Conservation (phyloP, 2,329 filamentous ascomycete species). For the Clonostachys chloroleuca region DNA sequence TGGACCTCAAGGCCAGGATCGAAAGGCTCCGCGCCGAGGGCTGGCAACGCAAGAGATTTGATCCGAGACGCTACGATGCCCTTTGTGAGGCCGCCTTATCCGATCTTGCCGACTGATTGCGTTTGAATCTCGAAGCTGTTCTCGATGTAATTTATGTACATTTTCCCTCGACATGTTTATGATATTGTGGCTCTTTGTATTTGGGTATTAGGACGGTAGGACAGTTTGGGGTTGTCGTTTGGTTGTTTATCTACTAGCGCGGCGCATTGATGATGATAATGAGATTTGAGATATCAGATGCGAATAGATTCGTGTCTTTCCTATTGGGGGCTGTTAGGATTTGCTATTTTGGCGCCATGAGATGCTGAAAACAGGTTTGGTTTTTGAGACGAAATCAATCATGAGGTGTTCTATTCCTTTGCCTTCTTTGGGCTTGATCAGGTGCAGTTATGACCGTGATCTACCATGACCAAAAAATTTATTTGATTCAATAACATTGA, state of each 20-base stretch:
- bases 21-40: constrained; percentile 48
- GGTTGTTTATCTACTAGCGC: too few relatives aligned
- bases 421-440: too few relatives aligned
- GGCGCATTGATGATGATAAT: too few relatives aligned
- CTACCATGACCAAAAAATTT: too few relatives aligned
- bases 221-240: too few relatives aligned
- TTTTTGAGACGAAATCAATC: too few relatives aligned
- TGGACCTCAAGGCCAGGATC: constrained; percentile 46
- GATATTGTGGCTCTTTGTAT: not conserved
- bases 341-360: not conserved
- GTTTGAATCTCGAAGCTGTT: too few relatives aligned
- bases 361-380: not conserved
- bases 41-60: constrained; percentile 53
- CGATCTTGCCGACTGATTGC: constrained; percentile 30
- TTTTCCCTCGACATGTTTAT: not conserved
- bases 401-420: too few relatives aligned
- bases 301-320: not conserved
- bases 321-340: not conserved
- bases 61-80: constrained; percentile 45
- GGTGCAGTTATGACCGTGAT: too few relatives aligned
- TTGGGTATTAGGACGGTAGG: not conserved
- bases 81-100: constrained; percentile 45
- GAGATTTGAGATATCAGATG: too few relatives aligned
- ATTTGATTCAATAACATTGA: too few relatives aligned
- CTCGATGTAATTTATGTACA: not conserved